Evolutionary conservation across 2,329 filamentous ascomycete species (phyloP).

Genomic region (Neofusicoccum laricinum): DNA sequence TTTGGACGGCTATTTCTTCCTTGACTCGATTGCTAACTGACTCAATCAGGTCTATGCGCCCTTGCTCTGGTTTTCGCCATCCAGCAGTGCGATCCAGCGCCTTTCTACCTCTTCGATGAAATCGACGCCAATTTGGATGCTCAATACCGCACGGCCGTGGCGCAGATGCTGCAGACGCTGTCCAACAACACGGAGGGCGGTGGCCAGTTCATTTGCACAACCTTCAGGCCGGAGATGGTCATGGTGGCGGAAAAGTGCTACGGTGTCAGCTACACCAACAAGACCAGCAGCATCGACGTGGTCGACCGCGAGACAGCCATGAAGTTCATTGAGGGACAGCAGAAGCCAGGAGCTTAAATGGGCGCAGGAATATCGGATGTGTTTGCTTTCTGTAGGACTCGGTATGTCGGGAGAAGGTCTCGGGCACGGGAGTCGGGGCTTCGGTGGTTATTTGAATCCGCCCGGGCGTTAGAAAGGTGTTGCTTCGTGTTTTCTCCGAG

Average conservation of each 20-base stretch:
- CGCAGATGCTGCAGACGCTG: slow-evolving; percentile 70
- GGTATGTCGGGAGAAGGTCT: background rate
- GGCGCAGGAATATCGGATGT: background rate
- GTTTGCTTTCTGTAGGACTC: background rate
- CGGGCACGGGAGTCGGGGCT: background rate
- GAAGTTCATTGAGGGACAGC: slow-evolving; percentile 89
- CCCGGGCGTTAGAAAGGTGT: background rate
- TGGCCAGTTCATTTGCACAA: slow-evolving; percentile 96
- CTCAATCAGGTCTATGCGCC: slow-evolving; percentile 74
- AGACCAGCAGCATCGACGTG: slow-evolving; percentile 91
- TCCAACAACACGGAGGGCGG: slow-evolving; percentile 38
- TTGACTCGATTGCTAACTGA: background rate
- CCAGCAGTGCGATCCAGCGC: slow-evolving; percentile 92
- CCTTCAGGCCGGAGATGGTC: slow-evolving; percentile 95
- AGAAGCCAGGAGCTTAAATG: slow-evolving; percentile 29
- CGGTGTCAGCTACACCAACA: slow-evolving; percentile 86
- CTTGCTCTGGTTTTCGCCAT: slow-evolving; percentile 99
- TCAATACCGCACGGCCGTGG: slow-evolving; percentile 95
- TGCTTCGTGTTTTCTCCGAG: background rate
- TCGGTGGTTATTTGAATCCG: slow-evolving; percentile 2
- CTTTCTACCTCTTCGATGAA: slow-evolving; percentile 99
- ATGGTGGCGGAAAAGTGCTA: slow-evolving; percentile 96
- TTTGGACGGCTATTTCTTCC: slow-evolving; percentile 17
- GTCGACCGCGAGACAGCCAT: slow-evolving; percentile 84
- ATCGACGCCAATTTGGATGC: slow-evolving; percentile 98